Evolutionary conservation across 768 basidiomycete genomes (phyloP).

Genomic region (Candolleomyces aberdarensis): DNA sequence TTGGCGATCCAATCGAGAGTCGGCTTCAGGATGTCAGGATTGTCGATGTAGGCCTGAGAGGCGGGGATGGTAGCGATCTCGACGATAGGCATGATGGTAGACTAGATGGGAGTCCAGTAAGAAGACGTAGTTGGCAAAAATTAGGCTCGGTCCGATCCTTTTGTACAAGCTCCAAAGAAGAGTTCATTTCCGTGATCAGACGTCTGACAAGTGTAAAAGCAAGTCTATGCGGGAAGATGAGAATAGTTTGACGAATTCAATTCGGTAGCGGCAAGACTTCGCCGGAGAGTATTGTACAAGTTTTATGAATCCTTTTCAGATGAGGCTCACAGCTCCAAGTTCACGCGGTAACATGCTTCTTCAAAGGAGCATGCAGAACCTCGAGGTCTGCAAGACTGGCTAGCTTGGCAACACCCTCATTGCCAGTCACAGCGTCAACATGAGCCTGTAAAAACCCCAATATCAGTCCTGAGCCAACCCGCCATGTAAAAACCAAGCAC

Average conservation of each 20-base stretch:
- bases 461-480: no score
- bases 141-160: no score
- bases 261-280: no score
- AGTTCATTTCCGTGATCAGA: no score
- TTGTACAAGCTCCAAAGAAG: no score
- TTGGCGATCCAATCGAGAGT: not conserved
- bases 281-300: no score
- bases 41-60: slow-evolving; percentile 1
- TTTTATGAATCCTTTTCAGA: no score
- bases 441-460: not conserved
- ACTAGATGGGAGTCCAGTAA: not conserved
- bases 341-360: not conserved
- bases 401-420: not conserved
- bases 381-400: not conserved
- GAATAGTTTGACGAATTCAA: no score
- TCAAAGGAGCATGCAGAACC: slow-evolving; percentile 1
- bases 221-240: no score
- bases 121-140: not conserved
- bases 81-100: not conserved
- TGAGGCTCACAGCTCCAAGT: not conserved
- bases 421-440: not conserved
- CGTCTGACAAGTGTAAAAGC: no score
- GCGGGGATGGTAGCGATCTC: slow-evolving; percentile 1
- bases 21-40: not conserved
- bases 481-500: not conserved